Base-by-base conservation (phyloP, 164 flowering plant genomes). In the Vitis rotundifolia region DNA sequence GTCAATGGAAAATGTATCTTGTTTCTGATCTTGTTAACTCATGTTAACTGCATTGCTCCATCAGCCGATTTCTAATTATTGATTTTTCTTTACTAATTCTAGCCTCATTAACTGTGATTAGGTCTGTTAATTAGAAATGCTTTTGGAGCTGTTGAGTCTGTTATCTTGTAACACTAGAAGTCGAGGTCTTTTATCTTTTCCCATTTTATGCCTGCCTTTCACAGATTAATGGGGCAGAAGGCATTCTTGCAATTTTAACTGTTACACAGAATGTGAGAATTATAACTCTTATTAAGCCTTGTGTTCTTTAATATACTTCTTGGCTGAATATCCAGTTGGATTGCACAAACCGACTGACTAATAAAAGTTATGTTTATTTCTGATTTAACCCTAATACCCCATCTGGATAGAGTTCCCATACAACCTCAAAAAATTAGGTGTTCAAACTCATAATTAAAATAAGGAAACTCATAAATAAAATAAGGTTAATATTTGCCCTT, bases 1-100 rank as follows among this genome's bases (percentile, higher is more conserved):
- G 73, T 68, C 92, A 61, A 74, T 73, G 77, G 88, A 84, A 79
- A 82, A 88, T 51, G 74, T 77, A 29, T 63, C 87, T 11, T 84
- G 89, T 71, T 83, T 67, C 74, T 89, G 80, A 77, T 71, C 65
- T 57, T 59, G 19, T 11, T 48, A 19, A 59, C 62, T 37, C 1
- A 6, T 26, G 16, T 18, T 37, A 37, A 37, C 6, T 37, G 44
- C 7, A 37, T 37, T 0, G 44, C 44, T 37, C 44, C 44, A 37
- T 37, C 44, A 37, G 53, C 13, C 68, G 8, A 51, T 26, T 37
- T n/a, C 15, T 68, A 68, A 59, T 67, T 67, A 58, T 26, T n/a
- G 50, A 44, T 47, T 44, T 56, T 56, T 67, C 18, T 58, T 54
- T 16, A 8, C 18, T 11, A 49, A 5, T 11, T 49, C 22, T 66